These are phyloP conservation scores for Fusarium sp. DNA, from an alignment of 2,329 filamentous ascomycete genomes.

Conservation along the genomic window DNA sequence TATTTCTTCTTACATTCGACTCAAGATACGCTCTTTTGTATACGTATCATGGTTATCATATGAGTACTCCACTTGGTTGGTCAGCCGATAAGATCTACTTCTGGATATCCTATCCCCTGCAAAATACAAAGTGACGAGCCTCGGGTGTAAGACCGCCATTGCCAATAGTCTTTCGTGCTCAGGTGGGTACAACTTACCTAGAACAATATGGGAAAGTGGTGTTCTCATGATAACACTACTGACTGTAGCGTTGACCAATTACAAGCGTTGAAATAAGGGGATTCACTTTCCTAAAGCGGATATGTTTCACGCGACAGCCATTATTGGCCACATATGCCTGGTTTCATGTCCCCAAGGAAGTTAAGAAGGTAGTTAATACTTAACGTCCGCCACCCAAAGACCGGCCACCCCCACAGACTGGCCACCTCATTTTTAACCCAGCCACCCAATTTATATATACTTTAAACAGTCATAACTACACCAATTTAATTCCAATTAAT, in stretches of 20 bases:
- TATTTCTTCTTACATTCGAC: neutral
- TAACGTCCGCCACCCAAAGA: too few species aligned
- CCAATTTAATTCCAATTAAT: too few species aligned
- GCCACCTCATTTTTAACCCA: too few species aligned
- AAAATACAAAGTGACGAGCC: rapidly evolving
- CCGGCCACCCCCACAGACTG: too few species aligned
- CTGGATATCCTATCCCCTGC: neutral
- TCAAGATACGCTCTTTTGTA: neutral
- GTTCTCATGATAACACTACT: neutral
- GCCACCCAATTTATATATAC: too few species aligned
- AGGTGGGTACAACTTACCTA: rapidly evolving
- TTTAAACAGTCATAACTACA: too few species aligned
- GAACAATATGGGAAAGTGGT: rapidly evolving
- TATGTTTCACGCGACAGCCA: neutral
- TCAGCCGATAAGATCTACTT: neutral
- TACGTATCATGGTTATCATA: neutral
- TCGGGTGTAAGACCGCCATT: neutral
- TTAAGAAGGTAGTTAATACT: rapidly evolving
- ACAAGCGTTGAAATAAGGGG: neutral
- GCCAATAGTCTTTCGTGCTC: neutral
- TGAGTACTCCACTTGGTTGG: neutral
- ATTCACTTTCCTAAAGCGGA: neutral
- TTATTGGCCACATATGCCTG: neutral
- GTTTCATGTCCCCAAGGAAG: neutral
- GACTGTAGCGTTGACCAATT: neutral